Conservation (phyloP, 345 rosid genomes). For the Sonneratia alba region DNA sequence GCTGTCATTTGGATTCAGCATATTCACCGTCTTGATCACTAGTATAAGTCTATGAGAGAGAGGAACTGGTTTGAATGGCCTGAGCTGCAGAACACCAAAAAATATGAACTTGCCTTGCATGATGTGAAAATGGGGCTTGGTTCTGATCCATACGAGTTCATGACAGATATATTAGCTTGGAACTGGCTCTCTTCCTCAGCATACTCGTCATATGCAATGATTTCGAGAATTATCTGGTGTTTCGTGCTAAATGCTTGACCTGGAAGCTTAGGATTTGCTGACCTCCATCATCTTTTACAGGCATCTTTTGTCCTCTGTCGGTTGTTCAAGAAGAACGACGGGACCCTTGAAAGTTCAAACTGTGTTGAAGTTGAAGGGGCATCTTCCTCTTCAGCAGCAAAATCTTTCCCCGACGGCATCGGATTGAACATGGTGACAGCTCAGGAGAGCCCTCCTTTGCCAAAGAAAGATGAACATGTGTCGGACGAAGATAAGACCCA, state of each 20-base stretch:
- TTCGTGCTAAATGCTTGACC: not conserved
- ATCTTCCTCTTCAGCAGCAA: slow-evolving; percentile 16
- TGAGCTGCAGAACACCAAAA: no score
- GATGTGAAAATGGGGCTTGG: no score
- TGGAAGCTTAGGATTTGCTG: not conserved
- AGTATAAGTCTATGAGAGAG: no score
- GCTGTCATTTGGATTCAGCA: no score
- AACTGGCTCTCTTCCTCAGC: not conserved
- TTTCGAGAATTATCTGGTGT: not conserved
- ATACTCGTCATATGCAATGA: not conserved
- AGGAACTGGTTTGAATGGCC: no score
- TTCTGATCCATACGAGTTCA: no score
- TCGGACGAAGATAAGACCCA: not conserved
- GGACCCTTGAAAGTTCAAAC: slow-evolving; percentile 12
- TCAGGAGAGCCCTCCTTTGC: slow-evolving; percentile 7
- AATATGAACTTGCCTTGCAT: no score
- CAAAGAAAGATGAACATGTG: not conserved
- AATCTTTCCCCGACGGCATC: slow-evolving; percentile 17
- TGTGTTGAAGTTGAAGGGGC: slow-evolving; percentile 11
- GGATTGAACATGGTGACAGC: slow-evolving; percentile 7
- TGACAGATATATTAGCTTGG: no score
- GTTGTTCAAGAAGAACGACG: slow-evolving; percentile 30
- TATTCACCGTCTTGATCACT: no score
- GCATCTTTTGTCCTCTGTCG: slow-evolving; percentile 33
- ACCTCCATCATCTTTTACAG: slow-evolving; percentile 16